A percentile compares a stretch with the other conserved stretches of the same genome.
These are phyloP conservation scores for Rhododendron ferrugineum DNA, from an alignment of 148 eudicot species.

Conservation along the genomic window DNA sequence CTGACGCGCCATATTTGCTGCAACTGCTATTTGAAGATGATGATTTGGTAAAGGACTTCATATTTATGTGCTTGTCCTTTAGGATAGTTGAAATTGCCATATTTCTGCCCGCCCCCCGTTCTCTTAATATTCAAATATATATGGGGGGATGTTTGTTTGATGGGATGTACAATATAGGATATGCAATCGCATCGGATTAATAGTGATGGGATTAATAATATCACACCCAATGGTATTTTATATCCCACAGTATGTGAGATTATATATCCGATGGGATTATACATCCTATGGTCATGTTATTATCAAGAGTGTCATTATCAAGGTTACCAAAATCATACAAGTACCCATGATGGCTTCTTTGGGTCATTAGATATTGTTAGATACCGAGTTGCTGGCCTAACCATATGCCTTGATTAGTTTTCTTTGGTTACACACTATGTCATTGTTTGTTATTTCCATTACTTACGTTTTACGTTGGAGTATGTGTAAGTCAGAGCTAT, in stretches of 20 bases:
- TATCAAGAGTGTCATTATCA: not conserved
- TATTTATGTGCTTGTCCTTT: not conserved
- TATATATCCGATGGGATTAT: not conserved
- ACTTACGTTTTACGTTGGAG: not conserved
- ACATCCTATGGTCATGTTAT: not conserved
- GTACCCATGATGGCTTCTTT: not conserved
- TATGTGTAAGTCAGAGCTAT: not conserved
- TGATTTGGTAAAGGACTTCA: conserved; percentile 51
- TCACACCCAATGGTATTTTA: not conserved
- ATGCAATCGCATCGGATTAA: not conserved
- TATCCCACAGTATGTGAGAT: not conserved
- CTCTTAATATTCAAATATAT: not conserved
- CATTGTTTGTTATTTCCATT: not conserved
- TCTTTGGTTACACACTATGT: not conserved
- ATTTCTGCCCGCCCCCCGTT: not conserved
- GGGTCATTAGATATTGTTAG: not conserved
- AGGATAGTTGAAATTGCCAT: not conserved
- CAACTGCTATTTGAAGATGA: conserved; percentile 78
- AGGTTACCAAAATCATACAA: not conserved
- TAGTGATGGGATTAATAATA: not conserved
- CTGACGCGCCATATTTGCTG: conserved; percentile 68
- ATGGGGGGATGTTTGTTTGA: not conserved
- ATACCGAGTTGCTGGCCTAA: not conserved
- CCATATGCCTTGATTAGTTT: not conserved
- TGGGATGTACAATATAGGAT: not conserved